Percentiles rank a stretch among this genome's conserved stretches.
phyloP scores from a whole-genome alignment of 2,329 filamentous ascomycete genomes.

The Metarhizium humberi region DNA sequence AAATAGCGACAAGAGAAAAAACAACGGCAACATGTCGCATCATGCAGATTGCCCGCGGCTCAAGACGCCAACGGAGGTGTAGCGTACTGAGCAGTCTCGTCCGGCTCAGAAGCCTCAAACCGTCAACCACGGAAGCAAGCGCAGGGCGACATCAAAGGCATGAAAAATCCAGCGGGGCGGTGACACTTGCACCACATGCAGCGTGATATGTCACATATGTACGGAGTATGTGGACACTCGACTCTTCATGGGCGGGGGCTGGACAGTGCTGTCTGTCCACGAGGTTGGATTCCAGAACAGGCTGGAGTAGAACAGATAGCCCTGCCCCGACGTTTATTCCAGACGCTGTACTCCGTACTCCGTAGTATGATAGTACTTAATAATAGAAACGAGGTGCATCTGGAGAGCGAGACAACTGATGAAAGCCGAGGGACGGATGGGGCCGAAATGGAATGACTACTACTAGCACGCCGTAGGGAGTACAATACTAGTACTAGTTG shows the following conservation, averaged over 20 bases:
- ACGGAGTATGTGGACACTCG: background rate
- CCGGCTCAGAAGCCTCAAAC: background rate
- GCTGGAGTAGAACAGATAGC: background rate
- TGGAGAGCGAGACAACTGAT: background rate
- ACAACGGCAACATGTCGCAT: no score
- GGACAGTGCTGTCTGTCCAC: background rate
- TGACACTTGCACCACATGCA: background rate
- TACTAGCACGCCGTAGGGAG: no score
- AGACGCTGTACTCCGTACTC: background rate
- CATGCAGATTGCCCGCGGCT: no score
- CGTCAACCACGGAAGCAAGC: no score
- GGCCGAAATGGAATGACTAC: no score
- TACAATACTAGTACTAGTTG: no score
- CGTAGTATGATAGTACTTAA: background rate
- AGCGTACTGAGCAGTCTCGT: no score
- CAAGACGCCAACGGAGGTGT: no score
- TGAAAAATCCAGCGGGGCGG: background rate
- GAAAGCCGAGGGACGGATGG: background rate
- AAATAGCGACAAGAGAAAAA: no score
- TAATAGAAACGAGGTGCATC: background rate
- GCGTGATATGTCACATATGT: conserved; percentile 12
- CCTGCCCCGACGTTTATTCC: background rate
- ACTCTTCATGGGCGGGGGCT: background rate
- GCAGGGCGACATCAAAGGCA: no score
- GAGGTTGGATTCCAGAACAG: background rate